Conservation (phyloP, 2,329 filamentous ascomycete genomes). For the Akanthomyces dipterigenus region DNA sequence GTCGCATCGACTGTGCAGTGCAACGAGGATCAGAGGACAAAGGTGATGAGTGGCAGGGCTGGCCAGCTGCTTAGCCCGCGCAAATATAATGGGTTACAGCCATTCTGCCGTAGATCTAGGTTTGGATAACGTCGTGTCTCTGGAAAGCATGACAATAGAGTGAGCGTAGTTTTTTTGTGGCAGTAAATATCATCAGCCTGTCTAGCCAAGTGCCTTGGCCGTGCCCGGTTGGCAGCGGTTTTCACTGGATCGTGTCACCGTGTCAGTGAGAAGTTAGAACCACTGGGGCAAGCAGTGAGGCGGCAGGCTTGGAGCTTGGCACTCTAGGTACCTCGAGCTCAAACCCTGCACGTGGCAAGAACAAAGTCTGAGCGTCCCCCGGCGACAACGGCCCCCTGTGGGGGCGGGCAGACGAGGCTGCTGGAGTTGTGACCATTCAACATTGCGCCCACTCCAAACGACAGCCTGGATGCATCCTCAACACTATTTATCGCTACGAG, state of each 20-base stretch:
- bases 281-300: not conserved
- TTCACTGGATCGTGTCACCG: no score
- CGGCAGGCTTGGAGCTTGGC: not conserved
- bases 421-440: not conserved
- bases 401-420: slow-evolving; percentile 3
- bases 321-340: not conserved
- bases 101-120: no score
- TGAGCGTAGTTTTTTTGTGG: no score
- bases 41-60: not conserved
- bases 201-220: no score
- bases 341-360: not conserved
- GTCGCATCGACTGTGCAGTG: not conserved
- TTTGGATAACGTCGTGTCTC: no score
- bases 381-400: slow-evolving; percentile 2
- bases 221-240: no score
- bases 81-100: no score
- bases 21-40: no score
- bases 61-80: not conserved
- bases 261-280: no score
- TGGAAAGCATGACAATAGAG: no score
- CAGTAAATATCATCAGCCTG: no score
- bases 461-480: not conserved
- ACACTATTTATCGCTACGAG: not conserved
- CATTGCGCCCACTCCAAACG: not conserved
- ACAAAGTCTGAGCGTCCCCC: not conserved